A percentile compares a stretch with the other conserved stretches of the same genome.
Conservation (phyloP, 495 filamentous ascomycete species). For the Aspergillus cavernicola region DNA sequence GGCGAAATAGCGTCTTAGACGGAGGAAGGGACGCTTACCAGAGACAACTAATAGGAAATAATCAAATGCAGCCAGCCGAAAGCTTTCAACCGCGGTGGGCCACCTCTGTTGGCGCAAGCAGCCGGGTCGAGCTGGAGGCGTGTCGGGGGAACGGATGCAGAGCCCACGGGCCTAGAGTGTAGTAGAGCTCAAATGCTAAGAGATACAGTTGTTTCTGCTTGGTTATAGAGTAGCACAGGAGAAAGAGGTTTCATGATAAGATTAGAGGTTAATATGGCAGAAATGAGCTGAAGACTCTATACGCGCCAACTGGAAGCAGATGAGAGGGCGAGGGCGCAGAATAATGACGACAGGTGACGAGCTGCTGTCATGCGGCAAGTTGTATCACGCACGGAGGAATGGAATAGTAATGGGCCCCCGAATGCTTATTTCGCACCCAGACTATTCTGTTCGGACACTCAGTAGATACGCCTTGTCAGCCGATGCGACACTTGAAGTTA, state of each 20-base stretch:
- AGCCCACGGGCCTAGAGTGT: constrained; percentile 15
- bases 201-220: background rate
- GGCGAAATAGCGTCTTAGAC: constrained; percentile 14
- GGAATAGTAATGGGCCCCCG: background rate
- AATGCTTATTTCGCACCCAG: background rate
- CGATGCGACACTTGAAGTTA: background rate
- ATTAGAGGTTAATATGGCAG: background rate
- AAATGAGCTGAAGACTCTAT: background rate
- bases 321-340: background rate
- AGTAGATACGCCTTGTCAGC: background rate
- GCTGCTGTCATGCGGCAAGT: constrained; percentile 1
- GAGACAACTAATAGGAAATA: constrained; percentile 6
- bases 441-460: background rate
- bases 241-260: background rate
- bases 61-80: constrained; percentile 1
- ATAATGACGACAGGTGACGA: background rate
- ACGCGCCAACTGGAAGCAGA: background rate
- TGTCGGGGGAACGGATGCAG: constrained; percentile 39
- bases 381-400: constrained; percentile 9
- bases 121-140: constrained; percentile 17
- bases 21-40: constrained; percentile 24
- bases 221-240: background rate
- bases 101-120: constrained; percentile 13
- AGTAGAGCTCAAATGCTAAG: constrained; percentile 13
- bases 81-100: constrained; percentile 14